Conservation (phyloP, 2,329 filamentous ascomycete species). For the Coleophoma eucalyptorum region DNA sequence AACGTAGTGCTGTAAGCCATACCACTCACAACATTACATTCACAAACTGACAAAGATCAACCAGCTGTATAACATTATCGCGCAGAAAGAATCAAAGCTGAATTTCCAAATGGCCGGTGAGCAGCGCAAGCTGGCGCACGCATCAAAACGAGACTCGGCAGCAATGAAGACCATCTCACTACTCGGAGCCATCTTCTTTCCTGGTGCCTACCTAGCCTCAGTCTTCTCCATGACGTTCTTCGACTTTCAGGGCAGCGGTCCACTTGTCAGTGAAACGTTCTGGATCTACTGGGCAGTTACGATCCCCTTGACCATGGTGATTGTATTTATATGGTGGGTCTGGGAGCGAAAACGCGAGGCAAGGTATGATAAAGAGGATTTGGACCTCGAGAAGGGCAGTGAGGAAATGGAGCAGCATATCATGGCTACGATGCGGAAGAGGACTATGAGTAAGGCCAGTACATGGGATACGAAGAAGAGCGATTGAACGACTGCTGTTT, state of each 20-base stretch:
- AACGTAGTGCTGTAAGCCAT: slow-evolving; percentile 52
- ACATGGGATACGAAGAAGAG: slow-evolving; percentile 15
- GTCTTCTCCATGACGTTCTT: slow-evolving; percentile 67
- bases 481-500: neutral
- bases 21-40: neutral
- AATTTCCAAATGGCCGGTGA: slow-evolving; percentile 52
- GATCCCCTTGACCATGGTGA: slow-evolving; percentile 50
- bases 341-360: slow-evolving; percentile 24
- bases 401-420: slow-evolving; percentile 23
- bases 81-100: slow-evolving; percentile 60
- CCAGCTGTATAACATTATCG: slow-evolving; percentile 63
- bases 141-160: slow-evolving; percentile 36
- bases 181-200: slow-evolving; percentile 59
- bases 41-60: slow-evolving; percentile 1
- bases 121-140: slow-evolving; percentile 34
- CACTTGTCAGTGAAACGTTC: slow-evolving; percentile 40
- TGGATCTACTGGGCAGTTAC: slow-evolving; percentile 64
- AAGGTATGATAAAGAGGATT: slow-evolving; percentile 18
- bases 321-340: slow-evolving; percentile 52
- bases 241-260: slow-evolving; percentile 42
- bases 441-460: slow-evolving; percentile 20
- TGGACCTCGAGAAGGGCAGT: slow-evolving; percentile 21
- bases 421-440: slow-evolving; percentile 21
- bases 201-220: slow-evolving; percentile 58
- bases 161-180: slow-evolving; percentile 64